Percentiles rank a stretch among this genome's conserved stretches.
Conservation (phyloP, 2,329 filamentous ascomycete genomes). For the Fusarium oxysporum region DNA sequence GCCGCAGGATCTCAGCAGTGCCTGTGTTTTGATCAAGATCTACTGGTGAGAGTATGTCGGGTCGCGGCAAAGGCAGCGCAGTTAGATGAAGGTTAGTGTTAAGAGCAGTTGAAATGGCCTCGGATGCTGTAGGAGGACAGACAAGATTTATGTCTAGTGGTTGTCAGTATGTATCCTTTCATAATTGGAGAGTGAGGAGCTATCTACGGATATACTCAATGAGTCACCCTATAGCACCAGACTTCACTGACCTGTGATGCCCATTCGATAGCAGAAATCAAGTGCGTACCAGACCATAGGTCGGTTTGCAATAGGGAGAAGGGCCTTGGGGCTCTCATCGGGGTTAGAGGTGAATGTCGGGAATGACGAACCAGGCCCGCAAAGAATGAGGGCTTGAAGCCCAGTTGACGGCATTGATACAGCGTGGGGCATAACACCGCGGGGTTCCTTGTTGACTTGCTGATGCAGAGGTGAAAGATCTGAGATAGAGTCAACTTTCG, state of each 20-base stretch:
- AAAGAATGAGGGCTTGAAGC: constrained; percentile 85
- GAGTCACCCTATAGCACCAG: background rate
- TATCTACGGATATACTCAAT: background rate
- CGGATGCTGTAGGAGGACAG: constrained; percentile 72
- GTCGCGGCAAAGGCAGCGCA: constrained; percentile 76
- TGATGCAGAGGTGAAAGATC: background rate
- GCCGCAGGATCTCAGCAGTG: constrained; percentile 87
- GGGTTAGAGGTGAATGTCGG: constrained; percentile 85
- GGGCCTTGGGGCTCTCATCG: constrained; percentile 83
- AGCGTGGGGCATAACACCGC: constrained; percentile 76
- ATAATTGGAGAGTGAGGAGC: background rate
- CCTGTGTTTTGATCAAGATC: constrained; percentile 85
- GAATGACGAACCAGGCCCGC: constrained; percentile 84
- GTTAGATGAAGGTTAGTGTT: constrained; percentile 84
- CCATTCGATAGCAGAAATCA: constrained; percentile 85
- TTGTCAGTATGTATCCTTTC: constrained; percentile 36
- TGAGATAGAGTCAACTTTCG: background rate
- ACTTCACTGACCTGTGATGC: constrained; percentile 72
- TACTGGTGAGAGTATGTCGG: constrained; percentile 80
- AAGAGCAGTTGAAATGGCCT: constrained; percentile 75
- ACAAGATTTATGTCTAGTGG: constrained; percentile 70
- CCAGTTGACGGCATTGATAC: constrained; percentile 78
- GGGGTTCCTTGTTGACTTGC: constrained; percentile 19
- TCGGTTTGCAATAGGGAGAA: constrained; percentile 84
- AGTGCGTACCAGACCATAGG: constrained; percentile 93